Evolutionary conservation across 176 grass and related monocot genomes (phyloP), one percentile per base, ranked within the genome.

Genomic region (Juncus effusus): DNA sequence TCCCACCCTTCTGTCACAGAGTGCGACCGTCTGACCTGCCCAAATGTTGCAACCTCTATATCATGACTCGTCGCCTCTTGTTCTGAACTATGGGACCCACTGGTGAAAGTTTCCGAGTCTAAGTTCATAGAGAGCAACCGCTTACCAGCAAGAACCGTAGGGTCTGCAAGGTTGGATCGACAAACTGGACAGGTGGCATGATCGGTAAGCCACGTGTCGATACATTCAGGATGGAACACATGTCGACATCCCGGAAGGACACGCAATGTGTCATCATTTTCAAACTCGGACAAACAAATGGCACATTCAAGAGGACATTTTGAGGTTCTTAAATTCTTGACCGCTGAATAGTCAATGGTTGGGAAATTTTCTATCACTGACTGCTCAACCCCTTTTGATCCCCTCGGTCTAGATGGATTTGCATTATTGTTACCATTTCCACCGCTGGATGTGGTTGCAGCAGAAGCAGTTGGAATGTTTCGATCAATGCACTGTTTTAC

Each of bases 141-240:
- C 51, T 80, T 78, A 2, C 45, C 8, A 8, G 54, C 19, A 63
- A 44, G 8, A 0, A 68, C 59, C 4, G 47, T 15, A 0, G 78
- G 42, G 0, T 39, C 64, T 2, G 80, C 72, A 61, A 91, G 88
- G 36, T 91, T 82, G 10, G 84, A 67, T 65, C 88, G 80, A 74
- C 88, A 91, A 67, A 91, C 83, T 49, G 88, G 88, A 70, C 88
- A 91, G 16, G 88, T 87, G 19, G 81, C 78, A 4, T 81, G 80
- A 14, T 42, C 56, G 50, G 86, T 76, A 54, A 96, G 86, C 91
- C 91, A 96, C 3, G 73, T 75, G 60, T 85, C 78, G 72, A 96
- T 96, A 76, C 91, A 96, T 4, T 76, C 87, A 4, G 79, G 67
- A 72, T 96, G 91, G 82, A 87, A 96, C 3, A 90, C 91, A 79